phyloP scores from a whole-genome alignment of 2,329 filamentous ascomycete species.

The Monilinia aucupariae region DNA sequence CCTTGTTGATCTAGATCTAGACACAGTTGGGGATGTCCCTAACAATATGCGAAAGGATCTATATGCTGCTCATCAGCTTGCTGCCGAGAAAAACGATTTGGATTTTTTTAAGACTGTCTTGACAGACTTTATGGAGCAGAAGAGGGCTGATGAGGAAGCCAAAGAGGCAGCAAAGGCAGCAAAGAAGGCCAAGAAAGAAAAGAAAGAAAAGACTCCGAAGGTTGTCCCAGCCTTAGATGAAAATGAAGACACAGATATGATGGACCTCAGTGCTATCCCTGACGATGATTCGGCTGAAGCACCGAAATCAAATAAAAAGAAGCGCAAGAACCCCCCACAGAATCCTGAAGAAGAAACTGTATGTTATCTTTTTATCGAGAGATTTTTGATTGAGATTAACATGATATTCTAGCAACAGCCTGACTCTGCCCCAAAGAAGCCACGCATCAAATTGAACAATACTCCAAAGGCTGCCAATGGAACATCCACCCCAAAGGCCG shows the following conservation, averaged over 20 bases:
- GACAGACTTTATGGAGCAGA: constrained; percentile 60
- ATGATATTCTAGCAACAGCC: constrained; percentile 3
- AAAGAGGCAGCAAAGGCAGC: constrained; percentile 45
- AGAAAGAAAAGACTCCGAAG: constrained; percentile 40
- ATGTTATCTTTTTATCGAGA: constrained; percentile 30
- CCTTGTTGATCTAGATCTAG: constrained; percentile 69
- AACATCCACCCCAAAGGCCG: constrained; percentile 30
- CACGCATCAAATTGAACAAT: constrained; percentile 59
- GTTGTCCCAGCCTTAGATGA: constrained; percentile 46
- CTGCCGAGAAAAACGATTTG: constrained; percentile 70
- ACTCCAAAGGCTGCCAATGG: constrained; percentile 64
- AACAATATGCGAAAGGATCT: constrained; percentile 75
- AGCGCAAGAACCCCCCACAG: constrained; percentile 68
- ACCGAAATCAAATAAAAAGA: constrained; percentile 57
- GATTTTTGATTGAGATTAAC: neutral
- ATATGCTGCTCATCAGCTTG: constrained; percentile 72
- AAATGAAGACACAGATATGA: constrained; percentile 57
- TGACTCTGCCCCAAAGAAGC: constrained; percentile 58
- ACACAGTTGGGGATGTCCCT: constrained; percentile 63
- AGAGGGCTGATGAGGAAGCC: constrained; percentile 47
- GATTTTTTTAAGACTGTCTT: constrained; percentile 80
- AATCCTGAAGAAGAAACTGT: constrained; percentile 60
- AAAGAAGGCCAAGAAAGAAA: constrained; percentile 39
- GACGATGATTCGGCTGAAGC: constrained; percentile 48
- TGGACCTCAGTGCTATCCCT: constrained; percentile 45